Evolutionary conservation across 495 filamentous ascomycete genomes (phyloP).

Genomic region (Parathielavia appendiculata): DNA sequence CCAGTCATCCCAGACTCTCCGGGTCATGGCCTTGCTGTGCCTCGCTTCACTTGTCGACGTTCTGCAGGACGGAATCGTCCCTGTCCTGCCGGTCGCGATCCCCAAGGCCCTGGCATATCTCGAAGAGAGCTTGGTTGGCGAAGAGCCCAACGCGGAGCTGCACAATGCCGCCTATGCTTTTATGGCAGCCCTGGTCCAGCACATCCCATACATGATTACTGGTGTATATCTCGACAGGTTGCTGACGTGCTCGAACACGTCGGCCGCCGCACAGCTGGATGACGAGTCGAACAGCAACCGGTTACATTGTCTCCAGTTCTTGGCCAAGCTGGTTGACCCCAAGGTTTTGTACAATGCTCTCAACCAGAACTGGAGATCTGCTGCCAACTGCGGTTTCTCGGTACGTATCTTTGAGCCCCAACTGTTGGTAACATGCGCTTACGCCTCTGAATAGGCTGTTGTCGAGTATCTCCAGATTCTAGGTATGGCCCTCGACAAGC

Average conservation of each 20-base stretch:
- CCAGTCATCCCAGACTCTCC: constrained; percentile 63
- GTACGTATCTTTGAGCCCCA: constrained; percentile 39
- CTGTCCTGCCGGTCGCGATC: constrained; percentile 70
- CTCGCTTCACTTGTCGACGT: constrained; percentile 83
- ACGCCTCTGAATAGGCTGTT: constrained; percentile 48
- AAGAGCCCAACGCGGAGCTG: constrained; percentile 52
- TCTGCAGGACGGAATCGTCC: constrained; percentile 75
- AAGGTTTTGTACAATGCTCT: constrained; percentile 62
- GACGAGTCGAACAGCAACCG: constrained; percentile 59
- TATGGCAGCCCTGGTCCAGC: constrained; percentile 67
- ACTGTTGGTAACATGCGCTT: constrained; percentile 4
- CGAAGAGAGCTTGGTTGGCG: constrained; percentile 51
- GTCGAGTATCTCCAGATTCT: constrained; percentile 63
- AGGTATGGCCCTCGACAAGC: constrained; percentile 62
- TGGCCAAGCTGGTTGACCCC: constrained; percentile 67
- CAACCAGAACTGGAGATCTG: constrained; percentile 62
- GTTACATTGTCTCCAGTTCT: constrained; percentile 59
- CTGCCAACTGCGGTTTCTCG: constrained; percentile 51
- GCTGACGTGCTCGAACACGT: constrained; percentile 62
- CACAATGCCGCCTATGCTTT: constrained; percentile 80
- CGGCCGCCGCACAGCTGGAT: constrained; percentile 53
- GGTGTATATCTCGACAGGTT: constrained; percentile 63
- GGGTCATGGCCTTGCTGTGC: constrained; percentile 78
- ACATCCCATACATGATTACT: constrained; percentile 82
- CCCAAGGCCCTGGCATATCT: constrained; percentile 65